Evolutionary conservation across 2,329 filamentous ascomycete species (phyloP).

Genomic region (Aspergillus unguis): DNA sequence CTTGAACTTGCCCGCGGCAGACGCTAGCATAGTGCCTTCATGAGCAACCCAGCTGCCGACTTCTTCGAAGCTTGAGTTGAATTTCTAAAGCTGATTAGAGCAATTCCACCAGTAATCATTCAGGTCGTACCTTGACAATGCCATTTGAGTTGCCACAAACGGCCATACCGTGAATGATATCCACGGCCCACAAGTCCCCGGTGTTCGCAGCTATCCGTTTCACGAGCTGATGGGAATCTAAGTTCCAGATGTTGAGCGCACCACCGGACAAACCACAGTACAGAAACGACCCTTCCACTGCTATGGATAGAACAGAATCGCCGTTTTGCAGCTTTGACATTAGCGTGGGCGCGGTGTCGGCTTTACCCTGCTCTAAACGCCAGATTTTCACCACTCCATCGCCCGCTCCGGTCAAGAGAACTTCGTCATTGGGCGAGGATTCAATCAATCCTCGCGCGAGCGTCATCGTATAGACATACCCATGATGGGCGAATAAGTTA

Average conservation of each 20-base stretch:
- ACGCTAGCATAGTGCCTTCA: slow-evolving; percentile 80
- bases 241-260: slow-evolving; percentile 91
- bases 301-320: slow-evolving; percentile 70
- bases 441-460: slow-evolving; percentile 69
- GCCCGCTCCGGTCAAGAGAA: slow-evolving; percentile 85
- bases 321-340: slow-evolving; percentile 65
- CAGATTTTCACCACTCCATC: slow-evolving; percentile 96
- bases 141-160: slow-evolving; percentile 90
- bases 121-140: slow-evolving; percentile 66
- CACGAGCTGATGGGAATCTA: slow-evolving; percentile 88
- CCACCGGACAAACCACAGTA: slow-evolving; percentile 88
- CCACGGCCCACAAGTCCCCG: slow-evolving; percentile 80
- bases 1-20: slow-evolving; percentile 67
- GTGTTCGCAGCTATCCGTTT: slow-evolving; percentile 78
- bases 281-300: slow-evolving; percentile 84
- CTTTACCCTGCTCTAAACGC: slow-evolving; percentile 60
- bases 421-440: slow-evolving; percentile 65
- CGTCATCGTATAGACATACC: slow-evolving; percentile 96
- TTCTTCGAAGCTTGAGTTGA: slow-evolving; percentile 79
- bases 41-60: slow-evolving; percentile 78
- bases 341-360: slow-evolving; percentile 63
- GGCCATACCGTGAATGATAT: slow-evolving; percentile 78
- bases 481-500: slow-evolving; percentile 85
- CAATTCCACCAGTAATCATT: neutral
- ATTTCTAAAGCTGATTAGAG: slow-evolving; percentile 49